Base-by-base conservation (phyloP, 768 basidiomycete genomes). In the Boletus huronensis region DNA sequence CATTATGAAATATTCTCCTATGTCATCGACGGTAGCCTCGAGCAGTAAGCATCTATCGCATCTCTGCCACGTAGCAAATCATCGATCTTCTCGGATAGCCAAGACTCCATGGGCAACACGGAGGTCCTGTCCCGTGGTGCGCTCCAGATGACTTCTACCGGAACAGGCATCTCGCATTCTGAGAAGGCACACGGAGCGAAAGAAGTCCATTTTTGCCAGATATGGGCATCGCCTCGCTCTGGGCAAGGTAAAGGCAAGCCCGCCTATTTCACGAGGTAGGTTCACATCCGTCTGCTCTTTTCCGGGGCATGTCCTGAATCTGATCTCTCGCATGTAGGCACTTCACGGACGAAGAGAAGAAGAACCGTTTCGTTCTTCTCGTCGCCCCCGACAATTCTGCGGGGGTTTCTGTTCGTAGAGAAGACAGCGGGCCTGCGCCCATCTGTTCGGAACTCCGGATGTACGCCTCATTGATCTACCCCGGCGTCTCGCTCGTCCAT, bases 1-100 rank as follows among this genome's bases (percentile, higher is more conserved):
- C 87, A 90, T 67, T 91, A 90, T 60, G 93, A 97, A 64, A 98
- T 97, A 57, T 97, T 94, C 74, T 87, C 86, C 1, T 96, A 97
- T 66, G 75, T 95, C 52, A 82, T 96, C 36, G 69, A 74, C 19
- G 93, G 92, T 5, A 79, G 86, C 63, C 77, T 93, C 31, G 87
- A 92, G 67, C 92, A 94, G 90, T 91, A 65, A 61, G 84, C 73
- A 19, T 47, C 16, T 21, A 16, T 46, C 11, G 0, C 29, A 11
- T 28, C 5, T 25, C 14, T 34, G 3, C 35, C 23, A 4, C 39
- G 28, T 25, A 5, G 5, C 34, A 21, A 0, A 32, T 28, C 25
- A 6, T 34, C 44, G 16, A 52, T 7, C 26, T 16, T 44, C 14
- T 35, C 32, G 26, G 6, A 26, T 54, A 92, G 93, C 74, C 81